Evolutionary conservation across 1,284 basidiomycete species (phyloP).

Genomic region (Lignosus rhinocerotis): DNA sequence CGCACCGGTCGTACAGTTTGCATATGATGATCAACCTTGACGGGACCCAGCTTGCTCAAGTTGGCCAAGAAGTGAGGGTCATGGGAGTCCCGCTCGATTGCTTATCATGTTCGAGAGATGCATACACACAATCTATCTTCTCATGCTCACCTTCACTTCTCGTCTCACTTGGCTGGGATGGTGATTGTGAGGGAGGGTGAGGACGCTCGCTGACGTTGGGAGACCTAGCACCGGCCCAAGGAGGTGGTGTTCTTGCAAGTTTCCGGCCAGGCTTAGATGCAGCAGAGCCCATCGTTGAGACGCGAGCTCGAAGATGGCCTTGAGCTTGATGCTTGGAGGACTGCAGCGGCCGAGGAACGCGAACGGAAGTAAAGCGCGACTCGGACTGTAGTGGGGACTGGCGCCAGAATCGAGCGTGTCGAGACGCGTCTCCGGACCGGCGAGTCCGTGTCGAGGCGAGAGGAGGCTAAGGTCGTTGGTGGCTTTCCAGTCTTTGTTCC

Average conservation of each 20-base stretch:
- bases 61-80: conserved; percentile 81
- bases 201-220: conserved; percentile 28
- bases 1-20: conserved; percentile 56
- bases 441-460: background rate
- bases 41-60: conserved; percentile 68
- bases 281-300: conserved; percentile 61
- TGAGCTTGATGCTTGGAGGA: background rate
- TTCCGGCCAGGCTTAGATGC: conserved; percentile 67
- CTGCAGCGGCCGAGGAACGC: background rate
- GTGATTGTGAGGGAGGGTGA: conserved; percentile 12
- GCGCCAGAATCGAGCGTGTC: background rate
- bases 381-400: background rate
- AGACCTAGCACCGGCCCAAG: conserved; percentile 55
- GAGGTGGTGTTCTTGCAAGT: conserved; percentile 56
- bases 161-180: conserved; percentile 48
- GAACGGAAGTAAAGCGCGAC: background rate
- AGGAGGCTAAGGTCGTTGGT: background rate
- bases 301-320: background rate
- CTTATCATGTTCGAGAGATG: conserved; percentile 38
- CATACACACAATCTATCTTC: background rate
- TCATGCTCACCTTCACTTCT: conserved; percentile 49
- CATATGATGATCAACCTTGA: conserved; percentile 71
- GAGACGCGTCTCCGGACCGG: background rate
- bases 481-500: background rate
- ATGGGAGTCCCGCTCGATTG: conserved; percentile 63